Evolutionary conservation across 441 rosid genomes (phyloP), one percentile per base, ranked within the genome.

Genomic region (Pelargonium citronellum): DNA sequence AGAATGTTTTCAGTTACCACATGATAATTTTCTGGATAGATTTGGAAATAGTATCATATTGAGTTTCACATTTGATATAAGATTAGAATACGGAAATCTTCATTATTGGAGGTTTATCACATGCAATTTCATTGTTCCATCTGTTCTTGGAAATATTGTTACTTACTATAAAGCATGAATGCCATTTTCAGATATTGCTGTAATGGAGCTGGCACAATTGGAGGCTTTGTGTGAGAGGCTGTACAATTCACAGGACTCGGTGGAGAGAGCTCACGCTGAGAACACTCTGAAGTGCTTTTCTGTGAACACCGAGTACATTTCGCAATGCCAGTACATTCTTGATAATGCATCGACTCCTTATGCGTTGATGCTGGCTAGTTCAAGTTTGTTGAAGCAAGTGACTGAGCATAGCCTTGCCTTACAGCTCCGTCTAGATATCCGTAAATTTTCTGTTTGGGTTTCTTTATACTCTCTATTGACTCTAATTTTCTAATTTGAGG

Each of bases 301-400:
- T 0, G 87, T 84, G 64, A 96, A 90, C 71, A 91, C 87, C 0
- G 97, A 96, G 41, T 96, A 92, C 83, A 96, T 96, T 46, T 82
- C 97, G 0, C 96, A 96, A 73, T 96, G 99, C 79, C 99, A 93
- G 78, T 96, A 81, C 86, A 96, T 96, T 80, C 98, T 96, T 12
- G 97, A 96, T 80, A 90, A 96, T 79, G 96, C 99, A 47, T 75
- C 88, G 81, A 90, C 94, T 75, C 98, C 99, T 41, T 96, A 96
- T 13, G 91, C 99, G 1, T 81, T 96, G 81, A 96, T 96, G 98
- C 97, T 96, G 24, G 99, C 99, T 67, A 92, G 98, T 86, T 92
- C 99, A 63, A 95, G 98, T 82, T 80, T 95, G 80, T 68, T 95
- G 72, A 92, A 91, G 86, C 99, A 92, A 89, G 98, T 95, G 75